Evolutionary conservation across 192 early-diverging fungal species (phyloP), one percentile per base, ranked within the genome.

Genomic region (Podochytrium sp.): DNA sequence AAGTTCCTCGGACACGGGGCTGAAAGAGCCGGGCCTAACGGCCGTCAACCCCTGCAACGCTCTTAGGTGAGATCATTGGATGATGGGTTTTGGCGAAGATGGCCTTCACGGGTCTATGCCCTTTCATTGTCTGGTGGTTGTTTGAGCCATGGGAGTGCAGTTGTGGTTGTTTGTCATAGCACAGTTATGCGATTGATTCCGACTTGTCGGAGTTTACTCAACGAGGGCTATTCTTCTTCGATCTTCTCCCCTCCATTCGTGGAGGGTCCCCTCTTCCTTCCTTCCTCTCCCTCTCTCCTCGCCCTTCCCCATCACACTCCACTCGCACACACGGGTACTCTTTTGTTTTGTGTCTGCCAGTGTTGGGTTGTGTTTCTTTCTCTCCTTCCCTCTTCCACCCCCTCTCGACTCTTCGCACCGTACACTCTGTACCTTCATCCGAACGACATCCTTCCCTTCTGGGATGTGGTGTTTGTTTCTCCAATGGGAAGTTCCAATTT

Each of bases 151-250:
- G n/a, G n/a, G n/a, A n/a, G n/a, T n/a, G n/a, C n/a, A n/a, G n/a
- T n/a, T n/a, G n/a, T n/a, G n/a, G n/a, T n/a, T 65, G 63, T 65
- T 65, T 30, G 39, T 47, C 63, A 65, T 65, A 65, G 63, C 63
- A 65, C 37, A 65, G 63, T 38, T 43, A 65, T 65, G 23, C 63
- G 63, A 43, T 65, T 65, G 63, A 4, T 5, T 39, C 20, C 59
- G 7, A 14, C 27, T 27, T 32, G 14, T 62, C 5, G 23, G 29
- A 30, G 5, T 4, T 65, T 43, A 65, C 63, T 47, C 40, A 65
- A 65, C 63, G 63, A 65, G 63, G 63, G n/a, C 29, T 47, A 65
- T 29, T 43, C 38, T 41, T 47, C 33, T 38, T 62, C 14, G 12
- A 5, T 5, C 23, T 40, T 39, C 43, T 39, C 29, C 63, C 47